These are phyloP conservation scores for Metschnikowia sp. DNA, from an alignment of 805 yeast genomes.

Conservation along the genomic window DNA sequence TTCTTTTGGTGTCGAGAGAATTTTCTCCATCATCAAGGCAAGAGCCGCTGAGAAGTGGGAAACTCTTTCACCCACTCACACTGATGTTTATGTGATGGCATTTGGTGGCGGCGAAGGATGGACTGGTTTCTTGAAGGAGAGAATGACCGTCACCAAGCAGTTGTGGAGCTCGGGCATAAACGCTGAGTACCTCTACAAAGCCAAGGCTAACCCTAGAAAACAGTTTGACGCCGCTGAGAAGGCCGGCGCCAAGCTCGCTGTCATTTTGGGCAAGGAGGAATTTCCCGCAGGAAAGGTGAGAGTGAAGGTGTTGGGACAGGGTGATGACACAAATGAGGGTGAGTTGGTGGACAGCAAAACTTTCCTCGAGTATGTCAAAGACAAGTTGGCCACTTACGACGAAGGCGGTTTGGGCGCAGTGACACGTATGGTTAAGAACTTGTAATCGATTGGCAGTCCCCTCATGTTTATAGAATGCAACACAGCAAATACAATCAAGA, in stretches of 20 bases:
- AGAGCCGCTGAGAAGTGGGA: constrained; percentile 58
- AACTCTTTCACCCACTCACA: constrained; percentile 74
- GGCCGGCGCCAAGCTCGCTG: constrained; percentile 85
- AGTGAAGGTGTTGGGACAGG: constrained; percentile 86
- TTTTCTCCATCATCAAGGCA: constrained; percentile 84
- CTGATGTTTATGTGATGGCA: constrained; percentile 95
- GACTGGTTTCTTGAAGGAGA: constrained; percentile 88
- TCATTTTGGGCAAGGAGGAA: constrained; percentile 95
- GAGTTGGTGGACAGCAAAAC: constrained; percentile 64
- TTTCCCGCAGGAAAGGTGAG: constrained; percentile 75
- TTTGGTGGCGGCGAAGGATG: constrained; percentile 98
- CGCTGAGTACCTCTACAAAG: constrained; percentile 86
- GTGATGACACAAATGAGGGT: constrained; percentile 82
- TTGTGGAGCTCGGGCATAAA: constrained; percentile 90
- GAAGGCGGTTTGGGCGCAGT: constrained; percentile 61
- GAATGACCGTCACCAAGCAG: constrained; percentile 79
- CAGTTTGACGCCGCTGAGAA: constrained; percentile 98
- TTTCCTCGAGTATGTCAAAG: constrained; percentile 48
- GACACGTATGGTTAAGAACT: constrained; percentile 57
- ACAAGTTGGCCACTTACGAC: constrained; percentile 34
- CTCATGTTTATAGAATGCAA: constrained; percentile 2
- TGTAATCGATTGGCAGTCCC: constrained; percentile 27
- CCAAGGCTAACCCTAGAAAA: constrained; percentile 91
- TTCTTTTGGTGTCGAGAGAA: constrained; percentile 94
- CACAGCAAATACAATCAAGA: too few species aligned